Base-by-base conservation (phyloP, 345 rosid genomes). In the Sonneratia alba region DNA sequence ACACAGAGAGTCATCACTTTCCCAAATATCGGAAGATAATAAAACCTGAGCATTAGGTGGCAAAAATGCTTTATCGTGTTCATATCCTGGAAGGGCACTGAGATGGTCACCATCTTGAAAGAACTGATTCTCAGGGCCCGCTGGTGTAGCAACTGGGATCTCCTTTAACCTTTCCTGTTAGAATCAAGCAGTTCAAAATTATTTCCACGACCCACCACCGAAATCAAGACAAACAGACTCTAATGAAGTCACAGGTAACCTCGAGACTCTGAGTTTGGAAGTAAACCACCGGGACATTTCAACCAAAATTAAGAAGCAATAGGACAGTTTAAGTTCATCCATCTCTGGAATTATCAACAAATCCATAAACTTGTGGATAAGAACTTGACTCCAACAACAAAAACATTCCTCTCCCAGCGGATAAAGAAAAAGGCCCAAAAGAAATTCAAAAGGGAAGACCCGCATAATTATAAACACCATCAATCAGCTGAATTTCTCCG, bases 121-220 rank as follows among this genome's bases (percentile, higher is more conserved):
- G 71, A 87, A 84, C n/a, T 77, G 86, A 69, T 82, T 67, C 36
- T 79, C 90, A 10, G 91, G 79, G 61, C 83, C 72, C 3, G 85
- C 71, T 0, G 83, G 72, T 4, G 91, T 64, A 0, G 91, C 81
- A 19, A 83, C 81, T 1, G 99, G 96, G 77, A 88, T 86, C 86
- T 92, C 98, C 80, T 84, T 85, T 34, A 90, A 84, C 88, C 92
- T 83, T 67, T 89, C 98, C 99, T 92, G 89, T 73, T 63, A 61
- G 79, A 55, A 57, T 12, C 13, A 45, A 68, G 66, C 14, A 45
- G 40, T 51, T 15, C 34, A 76, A 40, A 57, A 40, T 62, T 16
- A 34, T n/a, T 37, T 32, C 49, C 19, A 32, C 12, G 11, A 12
- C 7, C 48, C 47, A 38, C 24, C 18, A 71, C 10, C 15, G 57